Evolutionary conservation across 148 eudicot species (phyloP).

Genomic region (Beta vulgaris): DNA sequence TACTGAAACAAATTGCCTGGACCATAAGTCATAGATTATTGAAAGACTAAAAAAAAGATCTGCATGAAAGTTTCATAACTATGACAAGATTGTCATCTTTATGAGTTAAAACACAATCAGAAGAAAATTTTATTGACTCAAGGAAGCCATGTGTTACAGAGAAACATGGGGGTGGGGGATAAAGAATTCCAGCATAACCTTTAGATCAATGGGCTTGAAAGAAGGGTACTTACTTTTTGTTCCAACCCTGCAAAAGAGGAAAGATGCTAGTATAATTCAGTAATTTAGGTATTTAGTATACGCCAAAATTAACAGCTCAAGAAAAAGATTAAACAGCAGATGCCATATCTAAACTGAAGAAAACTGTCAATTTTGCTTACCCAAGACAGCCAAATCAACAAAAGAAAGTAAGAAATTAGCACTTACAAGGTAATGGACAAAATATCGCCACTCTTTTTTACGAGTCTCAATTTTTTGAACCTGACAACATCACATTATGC

Average conservation of each 20-base stretch:
- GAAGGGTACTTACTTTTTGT: slow-evolving; percentile 71
- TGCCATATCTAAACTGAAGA: background rate
- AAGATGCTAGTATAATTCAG: slow-evolving; percentile 13
- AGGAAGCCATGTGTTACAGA: background rate
- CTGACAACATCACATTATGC: slow-evolving; percentile 37
- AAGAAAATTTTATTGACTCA: background rate
- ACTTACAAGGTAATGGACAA: slow-evolving; percentile 98
- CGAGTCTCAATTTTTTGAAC: slow-evolving; percentile 83
- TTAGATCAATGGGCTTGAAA: slow-evolving; percentile 12
- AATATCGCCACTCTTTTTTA: slow-evolving; percentile 87
- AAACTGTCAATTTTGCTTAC: background rate
- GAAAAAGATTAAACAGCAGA: background rate
- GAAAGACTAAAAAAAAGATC: background rate
- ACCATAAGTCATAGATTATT: background rate
- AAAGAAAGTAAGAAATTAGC: background rate
- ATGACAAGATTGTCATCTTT: background rate
- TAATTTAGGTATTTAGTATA: background rate
- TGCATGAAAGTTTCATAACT: background rate
- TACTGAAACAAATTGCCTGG: background rate
- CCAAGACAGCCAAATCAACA: background rate
- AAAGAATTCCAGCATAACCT: slow-evolving; percentile 16
- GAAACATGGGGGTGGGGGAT: background rate
- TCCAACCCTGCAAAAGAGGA: slow-evolving; percentile 93
- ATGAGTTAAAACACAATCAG: background rate
- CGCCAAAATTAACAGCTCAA: background rate